These are phyloP conservation scores for Osmanthus fragrans DNA, from an alignment of 257 asterid genomes.

Conservation along the genomic window DNA sequence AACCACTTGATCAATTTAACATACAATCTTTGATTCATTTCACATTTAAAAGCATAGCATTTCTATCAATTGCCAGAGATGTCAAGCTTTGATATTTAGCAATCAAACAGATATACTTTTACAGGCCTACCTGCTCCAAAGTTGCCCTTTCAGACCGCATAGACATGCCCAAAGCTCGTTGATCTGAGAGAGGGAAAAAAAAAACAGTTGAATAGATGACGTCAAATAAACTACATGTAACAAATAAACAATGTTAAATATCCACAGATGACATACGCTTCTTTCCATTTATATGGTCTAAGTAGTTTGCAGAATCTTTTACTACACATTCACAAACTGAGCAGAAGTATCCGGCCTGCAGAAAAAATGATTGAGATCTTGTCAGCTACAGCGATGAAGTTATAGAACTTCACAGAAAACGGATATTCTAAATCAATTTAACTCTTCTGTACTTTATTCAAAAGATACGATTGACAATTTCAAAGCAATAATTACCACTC, in stretches of 20 bases:
- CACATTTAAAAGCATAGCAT: background rate
- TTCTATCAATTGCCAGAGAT: background rate
- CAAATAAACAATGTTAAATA: background rate
- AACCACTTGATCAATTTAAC: background rate
- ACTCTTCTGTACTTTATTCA: slow-evolving; percentile 9
- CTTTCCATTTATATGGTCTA: slow-evolving; percentile 98
- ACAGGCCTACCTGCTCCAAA: slow-evolving; percentile 75
- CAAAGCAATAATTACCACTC: slow-evolving; percentile 8
- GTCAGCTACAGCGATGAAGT: slow-evolving; percentile 3
- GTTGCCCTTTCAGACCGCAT: slow-evolving; percentile 97
- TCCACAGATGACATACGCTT: slow-evolving; percentile 66
- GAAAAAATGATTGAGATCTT: slow-evolving; percentile 23
- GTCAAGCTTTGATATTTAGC: background rate
- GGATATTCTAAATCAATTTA: background rate
- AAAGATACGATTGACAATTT: slow-evolving; percentile 15
- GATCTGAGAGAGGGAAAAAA: slow-evolving; percentile 47
- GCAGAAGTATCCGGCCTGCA: slow-evolving; percentile 98
- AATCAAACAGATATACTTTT: slow-evolving; percentile 6
- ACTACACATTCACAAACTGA: slow-evolving; percentile 98
- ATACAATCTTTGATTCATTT: background rate
- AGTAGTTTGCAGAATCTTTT: slow-evolving; percentile 97
- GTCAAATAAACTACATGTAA: slow-evolving; percentile 1
- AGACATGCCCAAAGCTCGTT: slow-evolving; percentile 99
- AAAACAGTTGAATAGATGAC: slow-evolving; percentile 1
- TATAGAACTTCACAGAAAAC: background rate